A percentile compares a stretch with the other conserved stretches of the same genome.
phyloP scores from a whole-genome alignment of 2,329 filamentous ascomycete species.

The Sordariomycetes sp. region DNA sequence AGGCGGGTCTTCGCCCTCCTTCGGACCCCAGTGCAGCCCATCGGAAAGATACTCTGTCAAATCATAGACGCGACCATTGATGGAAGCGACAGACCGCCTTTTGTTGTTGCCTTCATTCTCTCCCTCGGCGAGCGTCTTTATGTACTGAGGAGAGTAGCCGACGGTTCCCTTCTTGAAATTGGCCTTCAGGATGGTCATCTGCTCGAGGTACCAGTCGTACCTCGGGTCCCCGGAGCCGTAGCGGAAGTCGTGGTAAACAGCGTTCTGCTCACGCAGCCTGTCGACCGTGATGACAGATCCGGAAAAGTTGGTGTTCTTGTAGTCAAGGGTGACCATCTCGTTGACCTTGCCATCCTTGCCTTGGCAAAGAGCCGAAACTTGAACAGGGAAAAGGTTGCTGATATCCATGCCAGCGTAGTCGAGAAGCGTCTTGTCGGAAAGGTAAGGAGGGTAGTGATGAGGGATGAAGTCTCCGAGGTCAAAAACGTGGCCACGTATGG shows the following conservation, averaged over 20 bases:
- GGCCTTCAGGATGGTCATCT: conserved; percentile 67
- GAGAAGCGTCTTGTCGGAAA: conserved; percentile 52
- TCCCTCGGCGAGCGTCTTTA: conserved; percentile 63
- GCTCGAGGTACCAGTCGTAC: conserved; percentile 86
- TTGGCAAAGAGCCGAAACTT: conserved; percentile 85
- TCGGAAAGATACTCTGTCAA: conserved; percentile 74
- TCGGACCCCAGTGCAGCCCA: conserved; percentile 56
- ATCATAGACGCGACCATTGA: conserved; percentile 78
- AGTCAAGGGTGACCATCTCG: conserved; percentile 74
- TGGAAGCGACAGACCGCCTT: conserved; percentile 62
- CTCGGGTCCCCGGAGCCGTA: conserved; percentile 72
- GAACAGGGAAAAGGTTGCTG: conserved; percentile 83
- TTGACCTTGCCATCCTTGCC: conserved; percentile 59
- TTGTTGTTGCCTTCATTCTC: too few species aligned
- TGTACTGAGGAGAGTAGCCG: conserved; percentile 71
- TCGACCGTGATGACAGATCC: conserved; percentile 58
- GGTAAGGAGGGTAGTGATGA: conserved; percentile 58
- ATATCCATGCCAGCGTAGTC: conserved; percentile 84
- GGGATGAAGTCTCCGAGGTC: conserved; percentile 67
- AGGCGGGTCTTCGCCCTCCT: conserved; percentile 31
- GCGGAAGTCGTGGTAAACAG: conserved; percentile 85
- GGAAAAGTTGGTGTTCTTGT: conserved; percentile 66
- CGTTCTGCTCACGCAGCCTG: conserved; percentile 29
- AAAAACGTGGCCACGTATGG: conserved; percentile 85
- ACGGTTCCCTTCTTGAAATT: conserved; percentile 82